phyloP scores from a whole-genome alignment of 192 early-diverging fungal species.

The Mortierella alpina region DNA sequence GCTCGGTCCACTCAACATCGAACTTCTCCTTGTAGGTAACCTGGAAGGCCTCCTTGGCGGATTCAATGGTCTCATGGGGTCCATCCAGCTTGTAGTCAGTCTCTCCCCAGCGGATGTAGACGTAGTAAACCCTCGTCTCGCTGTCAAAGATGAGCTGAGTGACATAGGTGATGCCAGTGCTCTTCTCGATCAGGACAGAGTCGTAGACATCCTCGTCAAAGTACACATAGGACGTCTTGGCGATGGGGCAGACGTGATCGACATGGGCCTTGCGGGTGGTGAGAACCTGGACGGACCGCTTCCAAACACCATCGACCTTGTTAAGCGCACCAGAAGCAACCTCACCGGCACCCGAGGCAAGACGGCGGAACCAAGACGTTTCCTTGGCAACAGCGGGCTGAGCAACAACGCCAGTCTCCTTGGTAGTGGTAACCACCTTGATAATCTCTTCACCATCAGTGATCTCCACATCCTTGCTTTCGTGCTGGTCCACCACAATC shows the following conservation, averaged over 20 bases:
- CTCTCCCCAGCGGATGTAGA: constrained; percentile 18
- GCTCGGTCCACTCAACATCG: constrained; percentile 3
- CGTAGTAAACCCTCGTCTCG: constrained; percentile 7
- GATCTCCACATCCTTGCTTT: neutral
- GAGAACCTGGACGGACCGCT: constrained; percentile 29
- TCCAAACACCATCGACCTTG: constrained; percentile 34
- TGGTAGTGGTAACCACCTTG: neutral
- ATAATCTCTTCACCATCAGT: neutral
- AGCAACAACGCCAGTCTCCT: constrained; percentile 6
- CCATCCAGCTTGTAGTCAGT: constrained; percentile 11
- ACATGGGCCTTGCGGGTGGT: constrained; percentile 37
- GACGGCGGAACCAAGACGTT: constrained; percentile 21
- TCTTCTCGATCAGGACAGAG: neutral
- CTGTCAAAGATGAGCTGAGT: constrained; percentile 11
- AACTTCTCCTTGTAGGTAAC: constrained; percentile 13
- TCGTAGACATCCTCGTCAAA: constrained; percentile 4
- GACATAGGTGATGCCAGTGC: constrained; percentile 8
- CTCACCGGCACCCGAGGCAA: neutral
- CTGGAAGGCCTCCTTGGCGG: constrained; percentile 14
- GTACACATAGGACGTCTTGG: constrained; percentile 24
- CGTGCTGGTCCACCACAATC: neutral
- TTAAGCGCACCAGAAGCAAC: constrained; percentile 11
- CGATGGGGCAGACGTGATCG: constrained; percentile 17
- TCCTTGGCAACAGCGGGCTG: constrained; percentile 15
- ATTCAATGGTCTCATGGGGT: constrained; percentile 3